Evolutionary conservation across 2,329 filamentous ascomycete species (phyloP).

Genomic region (Didymella segeticola): DNA sequence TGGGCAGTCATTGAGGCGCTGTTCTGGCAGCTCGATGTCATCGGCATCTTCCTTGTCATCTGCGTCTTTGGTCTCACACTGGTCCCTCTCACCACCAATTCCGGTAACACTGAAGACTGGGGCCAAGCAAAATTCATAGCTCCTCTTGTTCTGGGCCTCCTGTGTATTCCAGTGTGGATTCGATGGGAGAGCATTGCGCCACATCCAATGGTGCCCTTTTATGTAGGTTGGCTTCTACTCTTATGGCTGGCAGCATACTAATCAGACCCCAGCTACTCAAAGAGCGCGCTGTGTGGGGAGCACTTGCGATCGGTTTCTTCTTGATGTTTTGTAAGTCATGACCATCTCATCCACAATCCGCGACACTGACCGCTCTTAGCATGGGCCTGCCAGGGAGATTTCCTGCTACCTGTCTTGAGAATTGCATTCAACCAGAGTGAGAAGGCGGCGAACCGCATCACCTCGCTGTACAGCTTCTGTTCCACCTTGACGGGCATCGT

Average conservation of each 20-base stretch:
- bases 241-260: neutral
- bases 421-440: conserved; percentile 67
- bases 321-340: conserved; percentile 22
- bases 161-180: conserved; percentile 58
- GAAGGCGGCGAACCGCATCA: conserved; percentile 64
- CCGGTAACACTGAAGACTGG: conserved; percentile 58
- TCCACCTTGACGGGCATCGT: conserved; percentile 65
- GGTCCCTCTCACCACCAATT: conserved; percentile 62
- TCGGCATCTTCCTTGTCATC: conserved; percentile 58
- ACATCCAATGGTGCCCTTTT: conserved; percentile 66
- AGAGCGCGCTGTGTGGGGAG: conserved; percentile 67
- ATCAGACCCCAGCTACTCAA: conserved; percentile 56
- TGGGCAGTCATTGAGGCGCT: conserved; percentile 51
- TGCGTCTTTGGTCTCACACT: conserved; percentile 57
- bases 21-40: conserved; percentile 63
- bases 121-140: conserved; percentile 58
- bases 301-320: conserved; percentile 61
- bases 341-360: neutral
- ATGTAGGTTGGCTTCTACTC: conserved; percentile 34
- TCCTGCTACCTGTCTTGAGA: conserved; percentile 66
- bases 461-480: conserved; percentile 64
- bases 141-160: conserved; percentile 60
- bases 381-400: conserved; percentile 64
- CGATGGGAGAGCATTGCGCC: conserved; percentile 61
- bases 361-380: conserved; percentile 1